These are phyloP conservation scores for Jatropha podagrica DNA, from an alignment of 441 rosid genomes.

Conservation along the genomic window DNA sequence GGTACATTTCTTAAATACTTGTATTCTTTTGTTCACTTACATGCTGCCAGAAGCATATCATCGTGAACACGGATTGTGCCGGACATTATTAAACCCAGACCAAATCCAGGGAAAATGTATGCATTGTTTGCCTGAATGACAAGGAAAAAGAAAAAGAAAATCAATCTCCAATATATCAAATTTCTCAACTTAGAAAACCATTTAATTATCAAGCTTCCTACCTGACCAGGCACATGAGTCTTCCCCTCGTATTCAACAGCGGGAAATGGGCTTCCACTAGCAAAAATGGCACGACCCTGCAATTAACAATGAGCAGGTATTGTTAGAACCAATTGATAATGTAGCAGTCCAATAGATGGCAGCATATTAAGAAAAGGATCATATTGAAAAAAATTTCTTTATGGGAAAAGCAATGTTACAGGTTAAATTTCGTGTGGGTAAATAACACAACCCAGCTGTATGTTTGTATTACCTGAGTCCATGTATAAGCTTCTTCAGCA, in stretches of 20 bases:
- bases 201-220: constrained; percentile 21
- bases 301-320: background rate
- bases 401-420: background rate
- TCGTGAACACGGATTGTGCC: constrained; percentile 90
- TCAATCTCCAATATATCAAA: background rate
- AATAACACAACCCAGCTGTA: background rate
- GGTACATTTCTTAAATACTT: background rate
- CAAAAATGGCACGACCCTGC: constrained; percentile 86
- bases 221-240: constrained; percentile 83
- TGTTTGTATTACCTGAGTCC: constrained; percentile 62
- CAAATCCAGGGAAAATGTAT: constrained; percentile 92
- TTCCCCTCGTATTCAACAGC: constrained; percentile 65
- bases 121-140: constrained; percentile 81
- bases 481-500: constrained; percentile 82
- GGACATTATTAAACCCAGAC: constrained; percentile 81
- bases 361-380: background rate
- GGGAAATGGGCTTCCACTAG: constrained; percentile 92
- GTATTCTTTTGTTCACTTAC: constrained; percentile 34
- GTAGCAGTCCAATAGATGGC: background rate
- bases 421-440: background rate
- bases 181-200: background rate
- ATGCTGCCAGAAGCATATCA: constrained; percentile 90
- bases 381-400: background rate
- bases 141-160: constrained; percentile 7
- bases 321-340: background rate